These are phyloP conservation scores for Vanrija humicola DNA, from an alignment of 1,284 basidiomycete genomes.

Conservation along the genomic window DNA sequence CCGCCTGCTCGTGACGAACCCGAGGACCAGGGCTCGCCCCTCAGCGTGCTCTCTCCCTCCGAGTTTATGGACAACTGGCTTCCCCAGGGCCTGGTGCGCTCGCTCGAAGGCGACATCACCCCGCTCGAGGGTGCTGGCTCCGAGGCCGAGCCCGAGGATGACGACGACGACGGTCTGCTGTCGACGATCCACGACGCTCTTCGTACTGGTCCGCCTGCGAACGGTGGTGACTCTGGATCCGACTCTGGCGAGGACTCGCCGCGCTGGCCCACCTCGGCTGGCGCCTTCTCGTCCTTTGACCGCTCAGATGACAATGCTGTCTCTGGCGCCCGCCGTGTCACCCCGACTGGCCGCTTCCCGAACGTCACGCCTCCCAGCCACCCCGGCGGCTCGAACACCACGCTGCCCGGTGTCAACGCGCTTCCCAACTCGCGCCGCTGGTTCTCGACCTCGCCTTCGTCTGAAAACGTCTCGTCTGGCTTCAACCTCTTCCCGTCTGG, in stretches of 20 bases:
- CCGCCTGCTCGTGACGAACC: background rate
- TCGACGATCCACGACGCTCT: constrained; percentile 5
- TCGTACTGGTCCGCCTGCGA: background rate
- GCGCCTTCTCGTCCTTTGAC: background rate
- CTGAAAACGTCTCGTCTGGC: constrained; percentile 27
- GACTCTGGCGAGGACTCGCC: constrained; percentile 26
- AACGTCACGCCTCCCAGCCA: constrained; percentile 1
- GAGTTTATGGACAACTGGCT: constrained; percentile 44
- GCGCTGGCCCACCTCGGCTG: constrained; percentile 4
- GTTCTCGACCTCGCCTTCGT: constrained; percentile 34
- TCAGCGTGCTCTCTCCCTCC: constrained; percentile 44
- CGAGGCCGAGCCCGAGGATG: constrained; percentile 19
- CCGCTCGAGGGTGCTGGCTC: constrained; percentile 29
- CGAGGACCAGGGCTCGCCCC: constrained; percentile 45
- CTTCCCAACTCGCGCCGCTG: constrained; percentile 33
- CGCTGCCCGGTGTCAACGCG: background rate
- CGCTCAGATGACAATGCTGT: constrained; percentile 1
- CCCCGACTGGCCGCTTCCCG: constrained; percentile 5
- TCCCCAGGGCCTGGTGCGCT: constrained; percentile 48
- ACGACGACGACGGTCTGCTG: constrained; percentile 10
- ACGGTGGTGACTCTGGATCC: constrained; percentile 22
- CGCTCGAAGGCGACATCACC: constrained; percentile 45
- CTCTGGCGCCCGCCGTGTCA: constrained; percentile 1
- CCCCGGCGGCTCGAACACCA: constrained; percentile 5
- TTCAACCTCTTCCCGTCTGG: constrained; percentile 22